Evolutionary conservation across 257 asterid species (phyloP), one percentile per base, ranked within the genome.

Genomic region (Rhazya stricta): DNA sequence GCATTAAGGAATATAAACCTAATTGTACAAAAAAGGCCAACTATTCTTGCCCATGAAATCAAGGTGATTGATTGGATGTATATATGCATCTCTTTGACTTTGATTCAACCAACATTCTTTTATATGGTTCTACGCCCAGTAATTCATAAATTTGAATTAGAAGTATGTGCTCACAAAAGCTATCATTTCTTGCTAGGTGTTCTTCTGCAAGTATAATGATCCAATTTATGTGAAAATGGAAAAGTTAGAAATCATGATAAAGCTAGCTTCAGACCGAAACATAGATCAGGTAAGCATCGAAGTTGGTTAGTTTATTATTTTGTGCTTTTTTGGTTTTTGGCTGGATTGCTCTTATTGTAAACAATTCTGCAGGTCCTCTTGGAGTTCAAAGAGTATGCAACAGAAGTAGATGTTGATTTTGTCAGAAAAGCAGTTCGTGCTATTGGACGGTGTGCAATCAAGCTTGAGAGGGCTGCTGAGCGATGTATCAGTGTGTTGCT

Each of bases 361-460:
- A 34, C 69, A 60, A 81, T 74, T 51, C 25, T 67, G 69, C 82
- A 95, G 99, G 98, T 95, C 62, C 88, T 95, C 23, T 74, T 95
- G 84, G 99, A 95, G 86, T 95, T 95, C 90, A 95, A 95, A 85
- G 99, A 95, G 84, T 95, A 95, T 88, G 97, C 99, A 75, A 95
- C 99, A 34, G 99, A 95, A 85, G 99, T 95, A 57, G 99, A 95
- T 80, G 99, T 95, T 29, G 99, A 95, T 78, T 95, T 95, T 83
- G 98, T 95, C 67, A 90, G 99, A 79, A 95, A 93, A 86, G 97
- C 99, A 83, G 99, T 95, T 23, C 98, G 98, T 83, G 99, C 99
- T 75, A 95, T 95, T 80, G 99, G 98, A 71, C 91, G 98, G 9
- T 95, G 99, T 78, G 99, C 99, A 84, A 95, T 95, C 88, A 95